Evolutionary conservation across 1,284 basidiomycete species (phyloP), one percentile per base, ranked within the genome.

Genomic region (Ustilago trichophora): DNA sequence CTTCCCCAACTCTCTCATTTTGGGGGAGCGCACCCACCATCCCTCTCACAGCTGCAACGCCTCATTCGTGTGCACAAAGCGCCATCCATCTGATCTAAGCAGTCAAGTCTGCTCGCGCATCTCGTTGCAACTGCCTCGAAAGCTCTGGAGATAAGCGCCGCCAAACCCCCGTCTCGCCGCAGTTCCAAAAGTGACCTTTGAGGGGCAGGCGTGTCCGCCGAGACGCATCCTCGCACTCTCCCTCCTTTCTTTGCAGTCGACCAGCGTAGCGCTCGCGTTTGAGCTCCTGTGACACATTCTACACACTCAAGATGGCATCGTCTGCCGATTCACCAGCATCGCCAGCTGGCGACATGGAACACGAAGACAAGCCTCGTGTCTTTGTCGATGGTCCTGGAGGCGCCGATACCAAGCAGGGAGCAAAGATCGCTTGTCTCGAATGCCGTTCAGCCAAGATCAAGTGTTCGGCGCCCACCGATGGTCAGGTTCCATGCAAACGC

Each of bases 381-480:
- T 33, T 73, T 13, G 67, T 72, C 18, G 73, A 76, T 37, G 73
- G 73, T 12, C 73, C 73, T 8, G 73, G 73, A 18, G 72, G 73
- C 19, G 57, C 64, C 32, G 73, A 76, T 24, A 71, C 73, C 32
- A 76, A 76, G 37, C 71, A 72, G 33, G 73, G 73, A 24, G 73
- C 73, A 26, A 63, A 70, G 40, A 76, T 76, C 18, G 65, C 65
- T 19, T 75, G 73, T 36, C 66, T 75, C 37, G 73, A 75, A 27
- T 75, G 73, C 55, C 63, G 73, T 12, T 62, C 59, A 16, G 73
- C 73, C 36, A 75, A 75, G 51, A 69, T 73, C 60, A 66, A 72
- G 15, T 76, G 74, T 33, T 76, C 74, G 15, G 66, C 74, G 6
- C 74, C 74, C 16, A 75, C 66, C 19, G 74, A 76, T 36, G 74